phyloP scores from a whole-genome alignment of 2,329 filamentous ascomycete genomes.

The Paraconiothyrium brasiliense region DNA sequence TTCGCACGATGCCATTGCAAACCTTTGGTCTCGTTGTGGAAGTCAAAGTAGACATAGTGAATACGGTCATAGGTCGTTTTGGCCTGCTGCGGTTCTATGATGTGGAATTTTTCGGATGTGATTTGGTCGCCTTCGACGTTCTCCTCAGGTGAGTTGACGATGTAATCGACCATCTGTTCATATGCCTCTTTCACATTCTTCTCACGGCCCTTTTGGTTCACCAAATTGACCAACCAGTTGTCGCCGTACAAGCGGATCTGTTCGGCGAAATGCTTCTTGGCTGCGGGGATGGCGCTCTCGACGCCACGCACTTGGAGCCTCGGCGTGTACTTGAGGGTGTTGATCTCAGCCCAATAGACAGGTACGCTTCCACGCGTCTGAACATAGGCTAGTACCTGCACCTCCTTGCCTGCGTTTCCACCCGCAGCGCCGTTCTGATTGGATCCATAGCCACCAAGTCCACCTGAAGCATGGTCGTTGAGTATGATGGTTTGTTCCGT shows the following conservation, averaged over 20 bases:
- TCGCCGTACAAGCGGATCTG: conserved; percentile 94
- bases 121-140: conserved; percentile 69
- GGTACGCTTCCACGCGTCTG: conserved; percentile 97
- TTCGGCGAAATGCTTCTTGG: conserved; percentile 88
- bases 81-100: conserved; percentile 71
- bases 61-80: conserved; percentile 79
- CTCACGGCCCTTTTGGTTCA: conserved; percentile 95
- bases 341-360: conserved; percentile 95
- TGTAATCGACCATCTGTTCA: conserved; percentile 83
- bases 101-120: conserved; percentile 82
- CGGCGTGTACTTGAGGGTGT: conserved; percentile 89
- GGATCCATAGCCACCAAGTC: conserved; percentile 80
- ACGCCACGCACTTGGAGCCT: conserved; percentile 87
- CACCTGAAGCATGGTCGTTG: conserved; percentile 78
- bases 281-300: conserved; percentile 80
- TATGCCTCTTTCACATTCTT: conserved; percentile 90
- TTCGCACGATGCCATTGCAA: conserved; percentile 92
- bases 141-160: conserved; percentile 76
- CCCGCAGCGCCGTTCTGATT: conserved; percentile 74
- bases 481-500: conserved; percentile 92
- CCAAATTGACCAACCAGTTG: conserved; percentile 95
- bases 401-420: conserved; percentile 71
- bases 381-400: conserved; percentile 91
- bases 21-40: conserved; percentile 96
- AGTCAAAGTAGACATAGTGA: conserved; percentile 98